A percentile compares a stretch with the other conserved stretches of the same genome.
phyloP scores from a whole-genome alignment of 345 rosid species.

The rapeseed (Brassica napus) region DNA sequence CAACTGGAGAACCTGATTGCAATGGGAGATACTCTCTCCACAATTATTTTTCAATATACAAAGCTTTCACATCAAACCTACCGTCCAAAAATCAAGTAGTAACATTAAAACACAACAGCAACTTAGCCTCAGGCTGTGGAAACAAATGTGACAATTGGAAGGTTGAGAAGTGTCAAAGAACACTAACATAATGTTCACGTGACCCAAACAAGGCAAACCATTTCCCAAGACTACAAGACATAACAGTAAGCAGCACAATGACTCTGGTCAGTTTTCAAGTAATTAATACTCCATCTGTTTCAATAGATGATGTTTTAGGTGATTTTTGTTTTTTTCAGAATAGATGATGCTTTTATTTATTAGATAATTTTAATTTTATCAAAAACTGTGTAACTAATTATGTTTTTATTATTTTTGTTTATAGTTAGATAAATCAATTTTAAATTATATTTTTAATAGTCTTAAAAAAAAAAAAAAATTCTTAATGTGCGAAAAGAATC shows the following conservation, averaged over 20 bases:
- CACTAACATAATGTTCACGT: slow-evolving; percentile 39
- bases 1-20: slow-evolving; percentile 40
- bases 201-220: slow-evolving; percentile 24
- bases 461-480: too few species aligned
- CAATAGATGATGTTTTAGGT: too few species aligned
- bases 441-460: too few species aligned
- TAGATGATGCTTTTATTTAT: too few species aligned
- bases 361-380: too few species aligned
- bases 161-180: slow-evolving; percentile 7
- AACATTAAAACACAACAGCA: background rate
- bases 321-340: too few species aligned
- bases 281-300: too few species aligned
- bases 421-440: too few species aligned
- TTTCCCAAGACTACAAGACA: slow-evolving; percentile 20
- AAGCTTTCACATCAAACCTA: slow-evolving; percentile 39
- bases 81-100: background rate
- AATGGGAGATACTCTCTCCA: slow-evolving; percentile 54
- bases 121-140: background rate
- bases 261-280: background rate
- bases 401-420: too few species aligned
- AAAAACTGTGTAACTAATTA: too few species aligned
- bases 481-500: too few species aligned
- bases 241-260: slow-evolving; percentile 12
- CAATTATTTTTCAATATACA: slow-evolving; percentile 55
- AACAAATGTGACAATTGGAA: background rate